Base-by-base conservation (phyloP, 129 eudicot species). In the Scalesia atractyloides region DNA sequence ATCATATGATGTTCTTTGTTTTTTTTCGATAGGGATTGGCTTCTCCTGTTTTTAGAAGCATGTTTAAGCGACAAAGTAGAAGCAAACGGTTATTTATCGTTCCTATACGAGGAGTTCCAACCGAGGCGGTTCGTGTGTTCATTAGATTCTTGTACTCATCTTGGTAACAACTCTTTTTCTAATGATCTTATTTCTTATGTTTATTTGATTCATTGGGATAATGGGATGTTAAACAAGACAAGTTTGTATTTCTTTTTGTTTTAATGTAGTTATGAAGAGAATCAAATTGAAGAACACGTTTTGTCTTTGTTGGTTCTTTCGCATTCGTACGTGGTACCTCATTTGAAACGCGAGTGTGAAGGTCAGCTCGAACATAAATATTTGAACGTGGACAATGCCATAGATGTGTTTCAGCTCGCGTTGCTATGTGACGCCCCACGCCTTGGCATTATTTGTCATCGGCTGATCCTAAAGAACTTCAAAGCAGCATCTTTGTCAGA, bases 371-470 rank as follows among this genome's bases (percentile, higher is more conserved):
- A 90, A 81, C 73, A 56, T 19, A 84, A 81, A 76, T 69, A 76
- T 77, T 73, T 95, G 22, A 88, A 69, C 43, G 44, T 79, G 2
- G 96, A 95, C 57, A 91, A 90, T 72, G 90, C 51, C 0, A 36
- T 88, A 16, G 99, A 95, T 19, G 82, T 88, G 22, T 90, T 95
- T 75, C 99, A 95, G 77, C 89, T 95, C 1, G 96, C 97, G 66
- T 72, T 95, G 58, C 76, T 95, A 41, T 95, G 99, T 79, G 99
- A 95, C 63, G 86, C 91, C 73, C 91, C 99, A 69, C 81, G 99
- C 36, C 96, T 95, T 63, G 65, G 91, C 82, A 82, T 88, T 46
- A 72, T 95, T 26, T 90, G 91, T 39, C 96, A 90, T 63, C 96
- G 97, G 36, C 66, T 86, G 50, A 86, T 95, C 66, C 60, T 83